Base-by-base conservation (phyloP, 495 filamentous ascomycete genomes). In the Xylaria palmicola region DNA sequence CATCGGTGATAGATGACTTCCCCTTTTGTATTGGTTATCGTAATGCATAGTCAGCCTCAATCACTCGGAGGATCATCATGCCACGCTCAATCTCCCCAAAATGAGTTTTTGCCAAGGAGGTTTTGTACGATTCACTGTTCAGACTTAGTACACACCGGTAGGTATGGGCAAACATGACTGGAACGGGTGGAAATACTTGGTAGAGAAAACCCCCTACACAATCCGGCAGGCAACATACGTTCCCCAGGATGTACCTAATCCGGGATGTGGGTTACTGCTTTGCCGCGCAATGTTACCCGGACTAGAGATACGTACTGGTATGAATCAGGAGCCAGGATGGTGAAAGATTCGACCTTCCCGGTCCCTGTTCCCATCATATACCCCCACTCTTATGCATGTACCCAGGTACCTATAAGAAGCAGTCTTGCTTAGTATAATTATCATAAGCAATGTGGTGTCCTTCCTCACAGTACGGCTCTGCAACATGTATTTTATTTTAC, bases 281-380 rank as follows among this genome's bases (percentile, higher is more conserved):
- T n/a, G n/a, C n/a, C n/a, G n/a, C n/a, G n/a, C n/a, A n/a, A n/a
- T n/a, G n/a, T n/a, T n/a, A n/a, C n/a, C n/a, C n/a, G n/a, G n/a
- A n/a, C n/a, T n/a, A n/a, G n/a, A n/a, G n/a, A n/a, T n/a, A n/a
- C n/a, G n/a, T n/a, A n/a, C n/a, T n/a, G n/a, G n/a, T n/a, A n/a
- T n/a, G n/a, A n/a, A n/a, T n/a, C n/a, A n/a, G n/a, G n/a, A n/a
- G n/a, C n/a, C n/a, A n/a, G n/a, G 6, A 26, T 48, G 45, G 22
- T 54, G 51, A 54, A 54, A 54, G 51, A 36, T 54, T 54, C 41
- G 51, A 54, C 34, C 51, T 54, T 39, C 36, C 51, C 29, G 36
- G 51, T 29, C 51, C 51, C 41, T 54, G 51, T 36, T 39, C 34
- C 27, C 34, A 44, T 56, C 53, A 44, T 55, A 6, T 15, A 26